A percentile compares a stretch with the other conserved stretches of the same genome.
Conservation (phyloP, 768 basidiomycete species). For the Aureoboletus auriporus region DNA sequence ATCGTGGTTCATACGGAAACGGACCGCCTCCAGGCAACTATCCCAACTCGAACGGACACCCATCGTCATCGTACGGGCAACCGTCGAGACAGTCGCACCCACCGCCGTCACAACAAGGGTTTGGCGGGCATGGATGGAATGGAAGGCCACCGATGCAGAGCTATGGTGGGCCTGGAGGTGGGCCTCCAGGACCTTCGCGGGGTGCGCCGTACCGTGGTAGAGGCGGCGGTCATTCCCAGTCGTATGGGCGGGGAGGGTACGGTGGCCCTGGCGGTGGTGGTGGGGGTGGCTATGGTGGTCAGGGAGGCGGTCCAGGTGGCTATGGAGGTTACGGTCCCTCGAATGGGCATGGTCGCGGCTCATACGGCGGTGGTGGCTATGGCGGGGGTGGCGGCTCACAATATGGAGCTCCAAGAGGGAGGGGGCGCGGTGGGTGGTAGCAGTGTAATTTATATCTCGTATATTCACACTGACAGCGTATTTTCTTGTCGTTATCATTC, state of each 20-base stretch:
- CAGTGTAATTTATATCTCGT: slow-evolving; percentile 27
- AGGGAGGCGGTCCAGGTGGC: slow-evolving; percentile 21
- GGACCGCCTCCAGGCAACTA: slow-evolving; percentile 6
- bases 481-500: slow-evolving; percentile 10
- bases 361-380: slow-evolving; percentile 33
- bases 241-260: slow-evolving; percentile 26
- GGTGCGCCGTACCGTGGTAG: slow-evolving; percentile 26
- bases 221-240: slow-evolving; percentile 20
- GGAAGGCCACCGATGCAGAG: slow-evolving; percentile 26
- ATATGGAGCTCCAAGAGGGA: slow-evolving; percentile 36
- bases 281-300: slow-evolving; percentile 12
- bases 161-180: slow-evolving; percentile 31
- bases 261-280: slow-evolving; percentile 14
- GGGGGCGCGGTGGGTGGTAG: slow-evolving; percentile 48
- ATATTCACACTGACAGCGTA: slow-evolving; percentile 11
- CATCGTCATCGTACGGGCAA: slow-evolving; percentile 16
- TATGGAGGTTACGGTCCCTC: slow-evolving; percentile 32
- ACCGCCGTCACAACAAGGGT: slow-evolving; percentile 20
- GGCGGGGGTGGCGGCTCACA: slow-evolving; percentile 16
- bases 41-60: slow-evolving; percentile 16
- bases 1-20: slow-evolving; percentile 22
- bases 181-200: slow-evolving; percentile 23
- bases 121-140: slow-evolving; percentile 31
- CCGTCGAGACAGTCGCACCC: slow-evolving; percentile 16
- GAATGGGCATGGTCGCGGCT: slow-evolving; percentile 34